Percentiles rank a stretch among this genome's conserved stretches.
Evolutionary conservation across 2,329 filamentous ascomycete genomes (phyloP).

Genomic region (Zymoseptoria passerinii): DNA sequence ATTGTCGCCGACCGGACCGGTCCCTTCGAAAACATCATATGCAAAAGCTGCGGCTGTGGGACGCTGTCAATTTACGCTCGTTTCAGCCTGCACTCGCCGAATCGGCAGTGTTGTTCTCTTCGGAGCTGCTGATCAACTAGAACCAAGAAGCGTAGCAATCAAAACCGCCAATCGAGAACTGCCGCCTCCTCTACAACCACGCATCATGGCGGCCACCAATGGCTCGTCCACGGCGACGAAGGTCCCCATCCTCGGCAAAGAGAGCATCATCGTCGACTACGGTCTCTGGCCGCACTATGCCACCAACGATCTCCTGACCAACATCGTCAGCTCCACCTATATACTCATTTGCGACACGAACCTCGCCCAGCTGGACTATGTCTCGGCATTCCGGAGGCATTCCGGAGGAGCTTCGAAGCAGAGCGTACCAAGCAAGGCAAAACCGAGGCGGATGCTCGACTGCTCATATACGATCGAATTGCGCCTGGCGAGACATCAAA

Average conservation of each 20-base stretch:
- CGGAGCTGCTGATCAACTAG: conserved; percentile 24
- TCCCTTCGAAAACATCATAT: conserved; percentile 11
- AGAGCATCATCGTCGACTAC: conserved; percentile 86
- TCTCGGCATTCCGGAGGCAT: conserved; percentile 66
- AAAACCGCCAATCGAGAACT: neutral
- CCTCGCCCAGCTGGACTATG: conserved; percentile 64
- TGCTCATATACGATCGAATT: conserved; percentile 80
- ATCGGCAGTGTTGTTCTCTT: conserved; percentile 19
- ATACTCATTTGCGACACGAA: conserved; percentile 96
- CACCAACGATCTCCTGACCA: conserved; percentile 67
- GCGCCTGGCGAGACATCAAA: conserved; percentile 92
- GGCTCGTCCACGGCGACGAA: conserved; percentile 39
- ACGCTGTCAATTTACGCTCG: conserved; percentile 22
- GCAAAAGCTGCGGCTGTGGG: conserved; percentile 26
- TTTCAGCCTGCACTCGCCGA: conserved; percentile 21
- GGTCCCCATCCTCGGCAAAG: conserved; percentile 78
- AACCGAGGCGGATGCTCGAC: conserved; percentile 47
- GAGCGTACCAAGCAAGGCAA: conserved; percentile 31
- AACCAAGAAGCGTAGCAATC: neutral
- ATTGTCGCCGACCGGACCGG: neutral
- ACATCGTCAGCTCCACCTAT: conserved; percentile 79
- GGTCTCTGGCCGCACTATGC: conserved; percentile 81
- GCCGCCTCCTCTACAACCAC: neutral
- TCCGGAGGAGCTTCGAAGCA: conserved; percentile 57
- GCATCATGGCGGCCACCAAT: conserved; percentile 15